Evolutionary conservation across 1,284 basidiomycete species (phyloP).

Genomic region (Malassezia pachydermatis): DNA sequence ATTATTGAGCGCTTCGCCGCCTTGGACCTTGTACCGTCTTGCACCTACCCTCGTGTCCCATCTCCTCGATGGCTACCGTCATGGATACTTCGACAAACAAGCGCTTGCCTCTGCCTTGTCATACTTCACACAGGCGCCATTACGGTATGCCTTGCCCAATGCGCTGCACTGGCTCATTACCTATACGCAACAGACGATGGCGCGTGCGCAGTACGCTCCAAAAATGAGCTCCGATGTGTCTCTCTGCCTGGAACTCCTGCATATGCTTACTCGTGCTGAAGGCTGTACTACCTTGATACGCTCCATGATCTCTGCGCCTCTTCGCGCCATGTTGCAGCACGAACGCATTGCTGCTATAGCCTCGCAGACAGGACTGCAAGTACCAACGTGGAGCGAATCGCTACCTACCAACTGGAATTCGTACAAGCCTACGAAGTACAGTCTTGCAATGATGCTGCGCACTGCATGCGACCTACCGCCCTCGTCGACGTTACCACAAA

Average conservation of each 20-base stretch:
- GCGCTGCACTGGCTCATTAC: conserved; percentile 5
- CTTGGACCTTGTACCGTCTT: conserved; percentile 4
- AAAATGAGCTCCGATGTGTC: neutral
- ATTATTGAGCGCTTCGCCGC: conserved; percentile 3
- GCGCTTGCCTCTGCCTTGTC: neutral
- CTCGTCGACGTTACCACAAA: neutral
- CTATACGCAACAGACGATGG: neutral
- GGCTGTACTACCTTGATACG: neutral
- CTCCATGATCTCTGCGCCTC: neutral
- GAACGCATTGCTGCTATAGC: conserved; percentile 1
- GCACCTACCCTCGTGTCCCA: neutral
- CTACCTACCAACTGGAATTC: neutral
- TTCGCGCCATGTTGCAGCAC: neutral
- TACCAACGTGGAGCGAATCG: neutral
- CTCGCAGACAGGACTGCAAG: neutral
- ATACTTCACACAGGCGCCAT: conserved; percentile 9
- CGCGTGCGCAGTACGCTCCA: neutral
- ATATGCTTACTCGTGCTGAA: neutral
- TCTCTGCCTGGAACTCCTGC: neutral
- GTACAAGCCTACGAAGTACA: neutral
- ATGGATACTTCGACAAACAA: neutral
- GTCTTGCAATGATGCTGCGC: neutral
- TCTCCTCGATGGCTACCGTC: neutral
- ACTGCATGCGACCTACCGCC: neutral
- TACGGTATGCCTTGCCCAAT: conserved; percentile 6